These are phyloP conservation scores for Asclepias syriaca DNA, from an alignment of 257 asterid species.

Conservation along the genomic window DNA sequence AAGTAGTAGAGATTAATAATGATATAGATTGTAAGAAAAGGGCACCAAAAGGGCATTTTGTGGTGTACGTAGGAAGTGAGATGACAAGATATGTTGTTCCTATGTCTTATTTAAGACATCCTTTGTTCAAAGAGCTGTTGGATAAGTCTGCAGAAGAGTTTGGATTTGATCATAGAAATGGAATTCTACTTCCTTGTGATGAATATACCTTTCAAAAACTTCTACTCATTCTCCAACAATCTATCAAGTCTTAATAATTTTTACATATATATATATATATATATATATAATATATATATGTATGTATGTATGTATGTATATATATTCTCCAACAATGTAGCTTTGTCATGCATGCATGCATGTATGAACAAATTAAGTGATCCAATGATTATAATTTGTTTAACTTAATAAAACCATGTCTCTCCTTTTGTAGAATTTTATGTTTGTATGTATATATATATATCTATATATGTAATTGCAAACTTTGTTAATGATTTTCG, in stretches of 20 bases:
- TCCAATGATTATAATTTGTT: too few species aligned
- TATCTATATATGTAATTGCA: too few species aligned
- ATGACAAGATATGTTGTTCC: slow-evolving; percentile 63
- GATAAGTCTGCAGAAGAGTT: slow-evolving; percentile 65
- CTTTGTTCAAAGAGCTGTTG: slow-evolving; percentile 46
- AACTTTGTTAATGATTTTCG: too few species aligned
- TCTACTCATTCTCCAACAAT: slow-evolving; percentile 12
- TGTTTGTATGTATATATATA: too few species aligned
- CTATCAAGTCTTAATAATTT: slow-evolving; percentile 8
- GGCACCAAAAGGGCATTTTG: slow-evolving; percentile 71
- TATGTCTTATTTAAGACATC: slow-evolving; percentile 41
- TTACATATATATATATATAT: too few species aligned
- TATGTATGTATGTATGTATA: too few species aligned
- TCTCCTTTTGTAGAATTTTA: too few species aligned
- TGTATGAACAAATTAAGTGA: too few species aligned
- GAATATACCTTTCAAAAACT: slow-evolving; percentile 38
- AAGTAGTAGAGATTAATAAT: slow-evolving; percentile 17
- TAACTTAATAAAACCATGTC: too few species aligned
- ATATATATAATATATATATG: too few species aligned
- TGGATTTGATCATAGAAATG: slow-evolving; percentile 39
- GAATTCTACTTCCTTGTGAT: slow-evolving; percentile 55
- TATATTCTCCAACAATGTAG: too few species aligned
- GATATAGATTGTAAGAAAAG: slow-evolving; percentile 17
- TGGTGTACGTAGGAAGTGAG: slow-evolving; percentile 61
- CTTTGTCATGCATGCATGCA: too few species aligned